Evolutionary conservation across 352 stramenopile genomes (phyloP).

Genomic region (Globisporangium barbulae): DNA sequence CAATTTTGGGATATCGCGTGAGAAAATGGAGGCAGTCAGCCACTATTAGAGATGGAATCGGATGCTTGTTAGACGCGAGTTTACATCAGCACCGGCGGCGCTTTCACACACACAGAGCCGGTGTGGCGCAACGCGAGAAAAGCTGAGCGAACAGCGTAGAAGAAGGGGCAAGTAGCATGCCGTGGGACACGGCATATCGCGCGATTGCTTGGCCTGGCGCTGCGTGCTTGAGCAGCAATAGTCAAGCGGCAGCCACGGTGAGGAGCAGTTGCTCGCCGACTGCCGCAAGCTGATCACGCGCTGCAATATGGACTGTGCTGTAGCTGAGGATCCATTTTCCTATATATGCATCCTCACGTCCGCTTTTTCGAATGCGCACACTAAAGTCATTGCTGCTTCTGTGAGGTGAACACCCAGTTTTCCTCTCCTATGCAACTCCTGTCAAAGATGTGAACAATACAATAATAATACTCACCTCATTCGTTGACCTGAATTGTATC

Average conservation of each 20-base stretch:
- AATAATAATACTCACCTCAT: not conserved
- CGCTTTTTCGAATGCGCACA: not conserved
- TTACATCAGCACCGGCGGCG: too few relatives aligned
- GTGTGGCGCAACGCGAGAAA: not conserved
- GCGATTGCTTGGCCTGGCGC: too few relatives aligned
- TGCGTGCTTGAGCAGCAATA: too few relatives aligned
- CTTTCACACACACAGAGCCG: too few relatives aligned
- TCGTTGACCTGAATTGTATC: not conserved
- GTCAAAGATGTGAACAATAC: too few relatives aligned
- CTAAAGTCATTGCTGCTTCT: too few relatives aligned
- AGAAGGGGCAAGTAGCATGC: not conserved
- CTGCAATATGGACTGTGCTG: too few relatives aligned
- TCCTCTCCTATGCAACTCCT: not conserved
- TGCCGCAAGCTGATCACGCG: not conserved
- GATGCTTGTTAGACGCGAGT: too few relatives aligned
- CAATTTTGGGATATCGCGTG: not conserved
- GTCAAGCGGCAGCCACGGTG: not conserved
- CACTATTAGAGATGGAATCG: too few relatives aligned
- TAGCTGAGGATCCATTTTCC: too few relatives aligned
- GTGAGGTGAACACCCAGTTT: too few relatives aligned
- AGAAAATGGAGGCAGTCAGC: not conserved
- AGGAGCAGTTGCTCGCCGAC: not conserved
- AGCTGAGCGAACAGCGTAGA: not conserved
- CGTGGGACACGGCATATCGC: not conserved
- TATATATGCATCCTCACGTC: not conserved